phyloP scores from a whole-genome alignment of 805 yeast genomes.

The Candida schatavii region DNA sequence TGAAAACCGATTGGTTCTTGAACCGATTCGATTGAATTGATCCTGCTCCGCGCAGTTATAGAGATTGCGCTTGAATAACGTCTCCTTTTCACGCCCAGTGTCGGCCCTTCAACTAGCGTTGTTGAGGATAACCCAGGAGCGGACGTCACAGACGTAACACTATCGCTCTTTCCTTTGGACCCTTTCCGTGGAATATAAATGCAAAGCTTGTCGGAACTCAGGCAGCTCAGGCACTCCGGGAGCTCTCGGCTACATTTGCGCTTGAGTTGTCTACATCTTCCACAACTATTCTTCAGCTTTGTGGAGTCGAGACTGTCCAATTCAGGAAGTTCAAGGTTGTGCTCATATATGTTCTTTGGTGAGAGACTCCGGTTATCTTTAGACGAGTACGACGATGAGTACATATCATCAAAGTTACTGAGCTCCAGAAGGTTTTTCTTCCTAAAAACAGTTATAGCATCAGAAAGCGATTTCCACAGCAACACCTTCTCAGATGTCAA shows the following conservation, averaged over 20 bases:
- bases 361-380: neutral
- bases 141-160: neutral
- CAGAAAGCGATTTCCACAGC: neutral
- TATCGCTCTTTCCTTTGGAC: neutral
- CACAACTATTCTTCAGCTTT: constrained; percentile 25
- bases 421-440: constrained; percentile 22
- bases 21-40: neutral
- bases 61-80: neutral
- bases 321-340: constrained; percentile 16
- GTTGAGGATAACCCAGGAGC: neutral
- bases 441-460: constrained; percentile 22
- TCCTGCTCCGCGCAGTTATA: neutral
- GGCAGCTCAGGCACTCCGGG: constrained; percentile 31
- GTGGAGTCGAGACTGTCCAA: constrained; percentile 17
- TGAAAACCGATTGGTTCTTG: neutral
- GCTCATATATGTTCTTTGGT: constrained; percentile 20
- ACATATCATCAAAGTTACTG: constrained; percentile 2
- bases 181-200: constrained; percentile 21
- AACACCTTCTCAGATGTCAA: neutral
- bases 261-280: constrained; percentile 30
- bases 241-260: constrained; percentile 28
- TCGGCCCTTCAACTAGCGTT: neutral
- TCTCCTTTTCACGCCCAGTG: constrained; percentile 2
- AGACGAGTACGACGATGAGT: neutral
- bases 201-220: constrained; percentile 28